phyloP scores from a whole-genome alignment of 2,329 filamentous ascomycete genomes.

The Diaporthe velutina region DNA sequence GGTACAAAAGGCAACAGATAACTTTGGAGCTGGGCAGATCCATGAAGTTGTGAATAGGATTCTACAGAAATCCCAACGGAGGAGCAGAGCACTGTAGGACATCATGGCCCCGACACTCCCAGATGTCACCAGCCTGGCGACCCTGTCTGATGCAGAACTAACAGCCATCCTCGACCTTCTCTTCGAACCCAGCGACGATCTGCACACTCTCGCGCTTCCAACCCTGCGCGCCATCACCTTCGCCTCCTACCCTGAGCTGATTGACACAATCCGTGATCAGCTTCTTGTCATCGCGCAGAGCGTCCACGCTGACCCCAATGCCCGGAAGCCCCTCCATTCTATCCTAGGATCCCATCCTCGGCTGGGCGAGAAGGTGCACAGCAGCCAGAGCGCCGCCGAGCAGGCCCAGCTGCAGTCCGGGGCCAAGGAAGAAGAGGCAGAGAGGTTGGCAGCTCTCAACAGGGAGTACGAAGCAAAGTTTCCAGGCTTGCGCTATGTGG shows the following conservation, averaged over 20 bases:
- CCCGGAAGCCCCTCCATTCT: slow-evolving; percentile 71
- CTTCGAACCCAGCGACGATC: slow-evolving; percentile 84
- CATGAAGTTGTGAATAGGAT: background rate
- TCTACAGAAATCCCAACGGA: no score
- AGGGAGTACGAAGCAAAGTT: slow-evolving; percentile 83
- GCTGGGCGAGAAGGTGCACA: slow-evolving; percentile 86
- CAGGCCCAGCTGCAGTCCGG: slow-evolving; percentile 79
- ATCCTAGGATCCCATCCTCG: slow-evolving; percentile 88
- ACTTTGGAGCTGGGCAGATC: background rate
- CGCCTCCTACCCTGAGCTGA: slow-evolving; percentile 76
- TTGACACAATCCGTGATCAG: slow-evolving; percentile 73
- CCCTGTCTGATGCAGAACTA: slow-evolving; percentile 67
- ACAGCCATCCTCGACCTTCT: slow-evolving; percentile 78
- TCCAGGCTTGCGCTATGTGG: slow-evolving; percentile 88
- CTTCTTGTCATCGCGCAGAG: slow-evolving; percentile 68
- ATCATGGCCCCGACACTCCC: slow-evolving; percentile 61
- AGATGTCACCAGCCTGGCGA: slow-evolving; percentile 65
- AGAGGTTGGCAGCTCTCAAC: slow-evolving; percentile 75
- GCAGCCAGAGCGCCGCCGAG: slow-evolving; percentile 82
- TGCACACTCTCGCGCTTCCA: slow-evolving; percentile 80
- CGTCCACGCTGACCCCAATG: slow-evolving; percentile 59
- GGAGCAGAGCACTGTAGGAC: background rate
- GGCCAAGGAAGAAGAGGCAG: slow-evolving; percentile 70
- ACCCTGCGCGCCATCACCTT: slow-evolving; percentile 71
- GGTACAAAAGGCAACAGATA: background rate